Evolutionary conservation across 805 yeast genomes (phyloP).

Genomic region (Saturnispora saitoi): DNA sequence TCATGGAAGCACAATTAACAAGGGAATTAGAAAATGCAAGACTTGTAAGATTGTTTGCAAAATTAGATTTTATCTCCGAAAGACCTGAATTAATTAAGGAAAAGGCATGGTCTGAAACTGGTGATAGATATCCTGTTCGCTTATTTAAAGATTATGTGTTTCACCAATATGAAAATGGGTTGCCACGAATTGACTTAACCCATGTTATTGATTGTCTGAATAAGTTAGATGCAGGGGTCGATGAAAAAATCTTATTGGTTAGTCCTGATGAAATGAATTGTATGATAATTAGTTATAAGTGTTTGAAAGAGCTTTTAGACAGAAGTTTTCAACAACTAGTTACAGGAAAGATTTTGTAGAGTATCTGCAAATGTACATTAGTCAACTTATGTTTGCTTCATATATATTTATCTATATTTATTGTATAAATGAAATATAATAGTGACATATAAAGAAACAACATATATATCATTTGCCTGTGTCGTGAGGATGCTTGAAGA

Average conservation of each 20-base stretch:
- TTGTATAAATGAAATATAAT: conserved; percentile 1
- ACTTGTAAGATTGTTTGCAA: conserved; percentile 70
- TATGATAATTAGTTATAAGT: conserved; percentile 76
- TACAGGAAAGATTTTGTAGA: conserved; percentile 5
- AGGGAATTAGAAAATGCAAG: conserved; percentile 85
- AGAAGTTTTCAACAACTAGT: conserved; percentile 49
- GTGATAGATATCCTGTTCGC: conserved; percentile 62
- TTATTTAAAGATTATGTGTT: conserved; percentile 79
- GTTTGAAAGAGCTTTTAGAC: conserved; percentile 64
- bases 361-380: conserved; percentile 1
- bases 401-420: neutral
- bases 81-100: conserved; percentile 58
- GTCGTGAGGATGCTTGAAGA: too few species aligned
- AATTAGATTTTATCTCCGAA: conserved; percentile 69
- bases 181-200: conserved; percentile 71
- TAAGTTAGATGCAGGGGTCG: conserved; percentile 86
- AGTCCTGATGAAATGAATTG: conserved; percentile 82
- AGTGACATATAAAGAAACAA: conserved; percentile 6
- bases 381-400: conserved; percentile 1
- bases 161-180: conserved; percentile 78
- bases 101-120: conserved; percentile 62
- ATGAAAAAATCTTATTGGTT: conserved; percentile 72
- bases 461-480: neutral
- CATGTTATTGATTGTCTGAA: conserved; percentile 73
- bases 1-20: conserved; percentile 49